Conservation (phyloP, 2,329 filamentous ascomycete genomes). For the Xylariaceae sp. region DNA sequence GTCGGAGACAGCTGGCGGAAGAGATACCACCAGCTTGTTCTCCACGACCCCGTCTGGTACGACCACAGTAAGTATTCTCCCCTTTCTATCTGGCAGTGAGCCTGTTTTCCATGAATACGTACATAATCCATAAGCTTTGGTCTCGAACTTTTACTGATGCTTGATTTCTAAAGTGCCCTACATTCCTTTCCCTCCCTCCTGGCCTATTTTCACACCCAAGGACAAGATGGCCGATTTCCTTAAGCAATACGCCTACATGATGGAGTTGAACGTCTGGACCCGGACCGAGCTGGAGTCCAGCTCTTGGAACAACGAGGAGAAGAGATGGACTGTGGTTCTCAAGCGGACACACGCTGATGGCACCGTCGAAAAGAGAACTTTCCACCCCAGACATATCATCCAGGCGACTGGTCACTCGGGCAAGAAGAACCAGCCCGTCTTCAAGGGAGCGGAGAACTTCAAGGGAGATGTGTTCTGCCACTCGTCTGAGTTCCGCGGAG, state of each 20-base stretch:
- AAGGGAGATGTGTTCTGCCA: slow-evolving; percentile 51
- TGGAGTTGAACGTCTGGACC: slow-evolving; percentile 63
- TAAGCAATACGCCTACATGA: slow-evolving; percentile 53
- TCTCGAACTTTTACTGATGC: not conserved
- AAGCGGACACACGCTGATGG: slow-evolving; percentile 27
- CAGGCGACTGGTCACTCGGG: slow-evolving; percentile 65
- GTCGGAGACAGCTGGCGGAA: slow-evolving; percentile 58
- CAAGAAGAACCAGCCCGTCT: slow-evolving; percentile 54
- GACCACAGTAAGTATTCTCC: slow-evolving; percentile 35
- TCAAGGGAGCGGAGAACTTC: slow-evolving; percentile 52
- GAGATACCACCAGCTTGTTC: slow-evolving; percentile 51
- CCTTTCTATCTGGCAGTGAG: not conserved
- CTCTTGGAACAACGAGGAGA: slow-evolving; percentile 43
- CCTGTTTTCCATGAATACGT: not conserved
- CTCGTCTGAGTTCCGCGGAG: slow-evolving; percentile 46
- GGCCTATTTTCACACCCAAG: slow-evolving; percentile 63
- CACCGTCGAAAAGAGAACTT: slow-evolving; percentile 42
- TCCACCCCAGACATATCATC: slow-evolving; percentile 59
- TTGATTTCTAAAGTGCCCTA: slow-evolving; percentile 45
- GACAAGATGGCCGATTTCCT: slow-evolving; percentile 63
- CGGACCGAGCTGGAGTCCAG: slow-evolving; percentile 42
- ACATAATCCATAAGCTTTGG: no score
- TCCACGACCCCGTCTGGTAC: slow-evolving; percentile 59
- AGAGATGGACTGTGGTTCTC: slow-evolving; percentile 48
- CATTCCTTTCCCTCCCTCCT: slow-evolving; percentile 53